Evolutionary conservation across 768 basidiomycete species (phyloP).

Genomic region (Zangia roseola): DNA sequence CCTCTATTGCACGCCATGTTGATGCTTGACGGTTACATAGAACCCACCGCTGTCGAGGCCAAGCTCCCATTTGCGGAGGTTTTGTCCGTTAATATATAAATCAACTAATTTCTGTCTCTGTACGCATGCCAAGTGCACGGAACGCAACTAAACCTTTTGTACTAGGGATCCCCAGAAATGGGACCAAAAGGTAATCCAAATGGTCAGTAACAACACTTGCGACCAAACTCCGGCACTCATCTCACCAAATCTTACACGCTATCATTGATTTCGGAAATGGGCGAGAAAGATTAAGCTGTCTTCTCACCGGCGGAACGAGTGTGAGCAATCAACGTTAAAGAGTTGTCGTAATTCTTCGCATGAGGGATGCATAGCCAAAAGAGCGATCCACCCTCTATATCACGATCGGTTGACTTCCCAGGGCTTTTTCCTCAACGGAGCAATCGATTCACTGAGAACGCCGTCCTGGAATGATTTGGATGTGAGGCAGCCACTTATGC

Average conservation of each 20-base stretch:
- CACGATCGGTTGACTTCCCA: constrained; percentile 49
- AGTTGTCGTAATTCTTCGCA: constrained; percentile 16
- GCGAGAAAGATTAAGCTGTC: constrained; percentile 1
- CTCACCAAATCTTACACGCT: constrained; percentile 2
- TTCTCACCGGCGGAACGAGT: constrained; percentile 13
- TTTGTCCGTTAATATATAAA: constrained; percentile 7
- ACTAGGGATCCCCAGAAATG: neutral
- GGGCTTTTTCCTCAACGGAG: constrained; percentile 57
- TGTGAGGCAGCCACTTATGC: neutral
- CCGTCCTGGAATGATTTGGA: constrained; percentile 40
- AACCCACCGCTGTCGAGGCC: constrained; percentile 13
- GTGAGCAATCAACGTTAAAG: constrained; percentile 9
- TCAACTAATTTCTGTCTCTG: neutral
- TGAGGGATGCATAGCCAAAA: constrained; percentile 3
- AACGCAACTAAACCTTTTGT: neutral
- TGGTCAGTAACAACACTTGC: neutral
- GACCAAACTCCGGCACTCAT: constrained; percentile 5
- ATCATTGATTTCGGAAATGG: constrained; percentile 6
- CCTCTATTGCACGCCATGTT: neutral
- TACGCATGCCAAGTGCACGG: neutral
- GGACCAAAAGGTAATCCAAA: neutral
- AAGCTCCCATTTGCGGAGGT: neutral
- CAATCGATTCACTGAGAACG: constrained; percentile 54
- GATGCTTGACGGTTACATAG: neutral
- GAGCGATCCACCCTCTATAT: constrained; percentile 17